These are phyloP conservation scores for Trichoderma erinaceum DNA, from an alignment of 495 filamentous ascomycete genomes.

Conservation along the genomic window DNA sequence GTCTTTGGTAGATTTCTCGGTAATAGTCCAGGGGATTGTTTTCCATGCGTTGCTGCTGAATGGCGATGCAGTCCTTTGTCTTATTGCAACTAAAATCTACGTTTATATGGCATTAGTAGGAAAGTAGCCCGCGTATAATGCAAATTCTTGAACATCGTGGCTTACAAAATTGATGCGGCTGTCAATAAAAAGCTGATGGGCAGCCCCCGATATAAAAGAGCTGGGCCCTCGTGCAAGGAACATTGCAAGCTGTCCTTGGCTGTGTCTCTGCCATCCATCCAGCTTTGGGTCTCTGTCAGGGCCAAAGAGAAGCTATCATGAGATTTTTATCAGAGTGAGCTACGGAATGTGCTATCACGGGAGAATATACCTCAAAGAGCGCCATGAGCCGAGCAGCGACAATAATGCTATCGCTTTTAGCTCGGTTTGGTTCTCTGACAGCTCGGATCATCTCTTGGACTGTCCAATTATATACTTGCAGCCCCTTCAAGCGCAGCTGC, in stretches of 20 bases:
- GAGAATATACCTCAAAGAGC: neutral
- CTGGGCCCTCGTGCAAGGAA: neutral
- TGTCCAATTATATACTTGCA: neutral
- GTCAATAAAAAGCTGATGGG: constrained; percentile 1
- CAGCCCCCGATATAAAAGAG: neutral
- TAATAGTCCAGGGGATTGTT: neutral
- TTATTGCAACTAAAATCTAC: neutral
- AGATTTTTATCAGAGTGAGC: neutral
- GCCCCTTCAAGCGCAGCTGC: neutral
- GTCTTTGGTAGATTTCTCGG: neutral
- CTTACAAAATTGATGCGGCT: neutral
- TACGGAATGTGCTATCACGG: neutral
- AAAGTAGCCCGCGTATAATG: neutral
- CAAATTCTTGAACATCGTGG: neutral
- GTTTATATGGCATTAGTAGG: neutral
- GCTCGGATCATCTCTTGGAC: constrained; percentile 4
- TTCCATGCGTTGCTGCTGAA: neutral
- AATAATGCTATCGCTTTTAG: neutral
- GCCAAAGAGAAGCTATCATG: neutral
- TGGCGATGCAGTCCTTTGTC: neutral
- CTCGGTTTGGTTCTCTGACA: neutral
- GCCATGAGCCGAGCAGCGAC: neutral
- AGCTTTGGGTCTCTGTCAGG: neutral
- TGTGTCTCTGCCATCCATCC: constrained; percentile 5
- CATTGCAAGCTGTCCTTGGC: neutral